Evolutionary conservation across 2,329 filamentous ascomycete species (phyloP), one percentile per base, ranked within the genome.

Genomic region (Phialophora chinensis): DNA sequence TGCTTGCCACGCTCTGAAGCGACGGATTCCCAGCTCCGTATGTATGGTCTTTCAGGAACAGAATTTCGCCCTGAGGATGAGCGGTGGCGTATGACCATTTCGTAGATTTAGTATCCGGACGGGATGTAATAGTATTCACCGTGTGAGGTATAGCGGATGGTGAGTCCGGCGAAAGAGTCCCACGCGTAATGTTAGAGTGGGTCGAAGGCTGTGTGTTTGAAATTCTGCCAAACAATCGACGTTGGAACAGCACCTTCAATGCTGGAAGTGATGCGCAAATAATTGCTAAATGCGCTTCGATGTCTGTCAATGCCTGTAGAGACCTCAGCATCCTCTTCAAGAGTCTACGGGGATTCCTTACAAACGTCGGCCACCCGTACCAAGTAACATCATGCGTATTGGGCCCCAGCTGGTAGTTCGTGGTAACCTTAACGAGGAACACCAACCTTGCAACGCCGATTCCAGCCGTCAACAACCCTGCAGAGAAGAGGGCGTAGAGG

Each of bases 201-300:
- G n/a, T n/a, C 55, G 33, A 57, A 44, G 27, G 10, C 1, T 27
- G 33, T 35, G 35, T 14, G 14, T 57, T 38, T 10, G 55, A 38
- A n/a, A 27, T 7, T 8, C 27, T 38, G 3, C 20, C 10, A 29
- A 11, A 17, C 31, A 27, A 50, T 31, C 25, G 57, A 14, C 54
- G 52, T 50, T 63, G 49, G 53, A 69, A 53, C 14, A 71, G 56
- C 1, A 49, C 54, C 49, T 66, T 68, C 7, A 71, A 25, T 10
- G 69, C 66, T 6, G 69, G 66, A n/a, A 60, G 35, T 14, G 66
- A 69, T 42, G 69, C 69, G 23, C 61, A 65, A 23, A 71, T 67
- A 20, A 71, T 69, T 25, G 69, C 69, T 23, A 71, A 62, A 47
- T 71, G 64, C 14, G 62, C 59, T 63, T 71, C 66, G 23, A 70